Evolutionary conservation across 495 filamentous ascomycete genomes (phyloP), one percentile per base, ranked within the genome.

Genomic region (Penicillium ochrochloron): DNA sequence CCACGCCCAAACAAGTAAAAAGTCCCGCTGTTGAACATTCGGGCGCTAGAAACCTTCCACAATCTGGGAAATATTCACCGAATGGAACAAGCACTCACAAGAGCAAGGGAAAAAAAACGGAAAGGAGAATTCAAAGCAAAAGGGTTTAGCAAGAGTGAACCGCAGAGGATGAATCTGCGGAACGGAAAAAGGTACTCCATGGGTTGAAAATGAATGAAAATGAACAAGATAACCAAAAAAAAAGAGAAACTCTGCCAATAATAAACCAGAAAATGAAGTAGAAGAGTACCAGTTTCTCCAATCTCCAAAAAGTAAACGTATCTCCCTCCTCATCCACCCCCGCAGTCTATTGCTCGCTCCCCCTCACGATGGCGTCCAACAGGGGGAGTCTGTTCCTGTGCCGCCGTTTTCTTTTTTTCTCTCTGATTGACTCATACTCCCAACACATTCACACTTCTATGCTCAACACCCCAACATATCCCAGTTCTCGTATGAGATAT

Each of bases 1-100:
- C 3, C 12, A 27, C 51, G 35, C 70, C 70, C 23, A 62, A 70
- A 72, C 25, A 52, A 70, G 70, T 29, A 70, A 67, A 61, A 5
- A 14, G 57, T 59, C 50, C 70, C 70, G 63, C 57, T 3, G 19
- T 21, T 10, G 42, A 10, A 19, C 19, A 6, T 23, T 23, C 42
- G 21, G 42, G 42, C 42, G n/a, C 42, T 23, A 48, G 42, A 48
- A 48, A 12, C 19, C 19, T 48, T 48, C 42, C 42, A 46, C 9
- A 15, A 21, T 8, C n/a, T 44, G 35, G 37, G 37, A 41, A 41
- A 23, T 23, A 1, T 0, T 5, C 42, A 1, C 42, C 42, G 21
- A 23, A 19, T 1, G 42, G 41, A 6, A 19, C 17, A 44, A 17
- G 8, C 15, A 19, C 25, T 27, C 25, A 19, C 17, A 17, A 17